Evolutionary conservation across 495 filamentous ascomycete species (phyloP).

Genomic region (Penicillium silybi): DNA sequence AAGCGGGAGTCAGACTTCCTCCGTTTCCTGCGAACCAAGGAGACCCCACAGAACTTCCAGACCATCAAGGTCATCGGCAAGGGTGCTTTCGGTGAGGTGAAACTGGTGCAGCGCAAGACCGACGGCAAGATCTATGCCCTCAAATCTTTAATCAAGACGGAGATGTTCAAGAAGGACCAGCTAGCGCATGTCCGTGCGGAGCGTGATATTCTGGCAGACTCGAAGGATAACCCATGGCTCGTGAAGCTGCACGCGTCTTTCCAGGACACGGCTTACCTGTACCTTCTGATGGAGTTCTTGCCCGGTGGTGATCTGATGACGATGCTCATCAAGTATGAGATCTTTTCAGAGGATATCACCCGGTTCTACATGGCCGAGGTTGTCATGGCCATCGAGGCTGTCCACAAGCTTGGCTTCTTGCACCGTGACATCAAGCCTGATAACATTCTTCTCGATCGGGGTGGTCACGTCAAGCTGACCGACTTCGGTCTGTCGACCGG

Average conservation of each 20-base stretch:
- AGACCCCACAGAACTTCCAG: slow-evolving; percentile 85
- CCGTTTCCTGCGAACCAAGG: slow-evolving; percentile 88
- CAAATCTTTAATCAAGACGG: slow-evolving; percentile 95
- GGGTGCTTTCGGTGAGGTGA: slow-evolving; percentile 97
- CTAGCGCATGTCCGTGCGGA: slow-evolving; percentile 97
- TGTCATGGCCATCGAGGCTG: slow-evolving; percentile 93
- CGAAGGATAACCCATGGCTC: slow-evolving; percentile 94
- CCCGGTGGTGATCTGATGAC: slow-evolving; percentile 99
- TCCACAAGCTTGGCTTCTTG: slow-evolving; percentile 97
- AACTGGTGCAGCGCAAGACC: slow-evolving; percentile 91
- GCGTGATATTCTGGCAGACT: slow-evolving; percentile 95
- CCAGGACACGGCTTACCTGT: slow-evolving; percentile 91
- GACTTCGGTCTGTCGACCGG: slow-evolving; percentile 98
- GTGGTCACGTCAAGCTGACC: slow-evolving; percentile 96
- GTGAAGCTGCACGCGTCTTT: slow-evolving; percentile 98
- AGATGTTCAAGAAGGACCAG: slow-evolving; percentile 99
- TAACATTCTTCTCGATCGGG: slow-evolving; percentile 93
- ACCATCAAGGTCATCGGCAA: slow-evolving; percentile 98
- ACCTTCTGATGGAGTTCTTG: slow-evolving; percentile 99
- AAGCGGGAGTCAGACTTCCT: slow-evolving; percentile 87
- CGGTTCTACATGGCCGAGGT: slow-evolving; percentile 99
- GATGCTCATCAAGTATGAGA: slow-evolving; percentile 99
- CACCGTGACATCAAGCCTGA: slow-evolving; percentile 99
- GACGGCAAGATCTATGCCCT: slow-evolving; percentile 97
- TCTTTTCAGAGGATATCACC: slow-evolving; percentile 98